These are phyloP conservation scores for Candida xyloterini DNA, from an alignment of 805 yeast genomes.

Conservation along the genomic window DNA sequence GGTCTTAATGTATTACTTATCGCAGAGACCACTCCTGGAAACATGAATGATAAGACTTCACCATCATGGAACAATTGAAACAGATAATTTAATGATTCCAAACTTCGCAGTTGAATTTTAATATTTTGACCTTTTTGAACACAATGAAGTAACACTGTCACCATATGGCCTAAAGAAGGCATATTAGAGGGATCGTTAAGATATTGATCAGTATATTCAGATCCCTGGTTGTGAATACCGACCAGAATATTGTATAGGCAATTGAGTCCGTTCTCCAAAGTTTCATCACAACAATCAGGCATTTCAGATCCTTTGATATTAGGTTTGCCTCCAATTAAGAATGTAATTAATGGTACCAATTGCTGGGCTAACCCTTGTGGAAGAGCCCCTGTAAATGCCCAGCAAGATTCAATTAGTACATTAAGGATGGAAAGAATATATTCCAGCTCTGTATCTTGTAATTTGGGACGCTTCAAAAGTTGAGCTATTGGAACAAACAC, in stretches of 20 bases:
- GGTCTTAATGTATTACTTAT: conserved; percentile 38
- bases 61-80: conserved; percentile 42
- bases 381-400: conserved; percentile 41
- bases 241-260: conserved; percentile 31
- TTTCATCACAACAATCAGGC: conserved; percentile 33
- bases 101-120: conserved; percentile 31
- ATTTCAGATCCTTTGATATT: conserved; percentile 30
- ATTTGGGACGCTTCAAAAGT: conserved; percentile 44
- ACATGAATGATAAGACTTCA: conserved; percentile 44
- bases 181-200: conserved; percentile 34
- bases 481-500: conserved; percentile 59
- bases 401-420: conserved; percentile 43
- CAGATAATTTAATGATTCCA: conserved; percentile 35
- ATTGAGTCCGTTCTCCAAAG: conserved; percentile 36
- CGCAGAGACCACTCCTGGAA: conserved; percentile 51
- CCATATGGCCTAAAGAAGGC: conserved; percentile 47
- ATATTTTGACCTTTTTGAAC: conserved; percentile 26
- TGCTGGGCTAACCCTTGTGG: conserved; percentile 40
- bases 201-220: conserved; percentile 22
- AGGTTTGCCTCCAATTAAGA: conserved; percentile 46
- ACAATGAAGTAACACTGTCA: conserved; percentile 41
- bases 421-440: conserved; percentile 43
- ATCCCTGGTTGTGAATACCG: conserved; percentile 33
- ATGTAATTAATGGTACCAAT: conserved; percentile 44
- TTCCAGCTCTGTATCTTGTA: conserved; percentile 47